These are phyloP conservation scores for Athelia sp. DNA, from an alignment of 1,284 basidiomycete species.

Conservation along the genomic window DNA sequence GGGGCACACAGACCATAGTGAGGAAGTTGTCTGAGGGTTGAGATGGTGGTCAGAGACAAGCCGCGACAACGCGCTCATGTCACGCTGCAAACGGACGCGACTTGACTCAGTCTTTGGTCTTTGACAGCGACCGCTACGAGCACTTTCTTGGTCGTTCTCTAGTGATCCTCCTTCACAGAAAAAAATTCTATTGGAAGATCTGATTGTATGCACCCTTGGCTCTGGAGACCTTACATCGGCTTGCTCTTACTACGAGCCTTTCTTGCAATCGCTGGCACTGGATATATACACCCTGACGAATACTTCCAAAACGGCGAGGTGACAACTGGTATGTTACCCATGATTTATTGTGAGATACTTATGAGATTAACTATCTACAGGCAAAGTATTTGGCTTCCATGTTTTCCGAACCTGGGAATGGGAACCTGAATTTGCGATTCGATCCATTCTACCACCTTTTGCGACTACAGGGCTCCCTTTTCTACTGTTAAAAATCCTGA, in stretches of 20 bases:
- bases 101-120: too few relatives aligned
- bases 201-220: too few relatives aligned
- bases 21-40: too few relatives aligned
- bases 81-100: too few relatives aligned
- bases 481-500: conserved; percentile 12
- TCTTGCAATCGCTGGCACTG: conserved; percentile 28
- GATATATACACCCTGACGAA: conserved; percentile 39
- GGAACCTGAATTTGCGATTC: conserved; percentile 25
- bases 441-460: conserved; percentile 30
- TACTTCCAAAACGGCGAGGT: conserved; percentile 37
- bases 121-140: too few relatives aligned
- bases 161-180: too few relatives aligned
- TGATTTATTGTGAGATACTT: background rate
- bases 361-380: conserved; percentile 13
- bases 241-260: conserved; percentile 21
- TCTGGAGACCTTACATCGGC: conserved; percentile 8
- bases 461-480: conserved; percentile 30
- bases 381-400: conserved; percentile 22
- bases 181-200: too few relatives aligned
- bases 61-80: too few relatives aligned
- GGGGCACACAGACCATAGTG: too few relatives aligned
- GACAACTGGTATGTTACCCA: conserved; percentile 24
- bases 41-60: too few relatives aligned
- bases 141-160: too few relatives aligned
- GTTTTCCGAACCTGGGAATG: conserved; percentile 33